Evolutionary conservation across 805 yeast genomes (phyloP).

Genomic region (Metschnikowia borealis): DNA sequence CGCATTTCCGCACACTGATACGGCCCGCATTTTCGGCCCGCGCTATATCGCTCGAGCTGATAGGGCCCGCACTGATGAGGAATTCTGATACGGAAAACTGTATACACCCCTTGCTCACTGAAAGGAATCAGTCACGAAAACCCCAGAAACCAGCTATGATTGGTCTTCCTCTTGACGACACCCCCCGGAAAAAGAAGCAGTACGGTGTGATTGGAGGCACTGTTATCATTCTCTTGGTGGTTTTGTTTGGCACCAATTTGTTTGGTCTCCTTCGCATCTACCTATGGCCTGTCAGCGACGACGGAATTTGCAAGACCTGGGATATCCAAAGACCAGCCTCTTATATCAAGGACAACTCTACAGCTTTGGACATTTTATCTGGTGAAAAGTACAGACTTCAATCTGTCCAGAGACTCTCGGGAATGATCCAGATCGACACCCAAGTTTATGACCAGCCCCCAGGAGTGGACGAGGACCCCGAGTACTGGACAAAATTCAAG

Average conservation of each 20-base stretch:
- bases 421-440: constrained; percentile 18
- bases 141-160: constrained; percentile 7
- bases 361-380: constrained; percentile 19
- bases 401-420: constrained; percentile 13
- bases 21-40: too few relatives aligned
- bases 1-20: not conserved
- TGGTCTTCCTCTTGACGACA: constrained; percentile 17
- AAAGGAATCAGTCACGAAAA: not conserved
- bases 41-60: too few relatives aligned
- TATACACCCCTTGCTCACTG: not conserved
- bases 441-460: constrained; percentile 18
- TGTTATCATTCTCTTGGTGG: constrained; percentile 12
- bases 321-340: constrained; percentile 23
- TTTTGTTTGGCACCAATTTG: constrained; percentile 21
- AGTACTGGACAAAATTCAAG: constrained; percentile 19
- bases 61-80: too few relatives aligned
- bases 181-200: constrained; percentile 10
- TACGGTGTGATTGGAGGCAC: constrained; percentile 6
- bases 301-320: constrained; percentile 15
- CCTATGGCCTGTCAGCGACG: constrained; percentile 14
- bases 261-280: constrained; percentile 19
- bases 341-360: constrained; percentile 25
- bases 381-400: constrained; percentile 8
- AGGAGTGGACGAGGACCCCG: constrained; percentile 14
- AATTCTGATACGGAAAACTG: not conserved